A percentile compares a stretch with the other conserved stretches of the same genome.
phyloP scores from a whole-genome alignment of 306 rosid genomes.

The Comarum palustre region DNA sequence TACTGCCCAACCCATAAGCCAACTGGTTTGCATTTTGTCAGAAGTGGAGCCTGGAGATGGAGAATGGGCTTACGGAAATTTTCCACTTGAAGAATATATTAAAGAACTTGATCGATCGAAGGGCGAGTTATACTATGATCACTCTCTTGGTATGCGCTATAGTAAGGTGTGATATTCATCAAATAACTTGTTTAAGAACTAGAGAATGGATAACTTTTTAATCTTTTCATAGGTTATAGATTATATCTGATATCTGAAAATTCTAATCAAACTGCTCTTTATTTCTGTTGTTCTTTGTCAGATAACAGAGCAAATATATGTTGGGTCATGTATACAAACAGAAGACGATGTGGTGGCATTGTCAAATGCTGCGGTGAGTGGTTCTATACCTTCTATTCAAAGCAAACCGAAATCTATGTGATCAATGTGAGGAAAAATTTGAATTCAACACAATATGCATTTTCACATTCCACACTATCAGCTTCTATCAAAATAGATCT shows the following conservation, averaged over 20 bases:
- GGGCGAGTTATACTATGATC: slow-evolving; percentile 79
- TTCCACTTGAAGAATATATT: slow-evolving; percentile 79
- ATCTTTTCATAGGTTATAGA: neutral
- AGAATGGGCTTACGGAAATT: slow-evolving; percentile 87
- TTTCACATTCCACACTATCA: slow-evolving; percentile 1
- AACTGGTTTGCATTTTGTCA: slow-evolving; percentile 55
- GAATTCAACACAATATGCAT: neutral
- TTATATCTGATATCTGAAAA: neutral
- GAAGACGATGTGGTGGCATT: slow-evolving; percentile 71
- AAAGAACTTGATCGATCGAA: slow-evolving; percentile 79
- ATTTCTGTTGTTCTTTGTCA: slow-evolving; percentile 32
- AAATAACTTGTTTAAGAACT: neutral
- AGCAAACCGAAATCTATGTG: neutral
- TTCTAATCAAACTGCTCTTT: slow-evolving; percentile 11
- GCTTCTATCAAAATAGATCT: neutral
- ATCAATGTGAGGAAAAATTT: neutral
- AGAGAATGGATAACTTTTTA: neutral
- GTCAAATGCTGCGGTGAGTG: slow-evolving; percentile 57
- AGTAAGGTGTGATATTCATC: slow-evolving; percentile 64
- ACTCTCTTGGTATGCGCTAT: slow-evolving; percentile 80
- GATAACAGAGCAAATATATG: slow-evolving; percentile 89
- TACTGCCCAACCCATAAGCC: slow-evolving; percentile 36
- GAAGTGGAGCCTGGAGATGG: slow-evolving; percentile 81
- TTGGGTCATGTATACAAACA: slow-evolving; percentile 88
- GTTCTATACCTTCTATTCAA: slow-evolving; percentile 11